Evolutionary conservation across 192 early-diverging fungal species (phyloP).

Genomic region (Rhizophagus clarus): DNA sequence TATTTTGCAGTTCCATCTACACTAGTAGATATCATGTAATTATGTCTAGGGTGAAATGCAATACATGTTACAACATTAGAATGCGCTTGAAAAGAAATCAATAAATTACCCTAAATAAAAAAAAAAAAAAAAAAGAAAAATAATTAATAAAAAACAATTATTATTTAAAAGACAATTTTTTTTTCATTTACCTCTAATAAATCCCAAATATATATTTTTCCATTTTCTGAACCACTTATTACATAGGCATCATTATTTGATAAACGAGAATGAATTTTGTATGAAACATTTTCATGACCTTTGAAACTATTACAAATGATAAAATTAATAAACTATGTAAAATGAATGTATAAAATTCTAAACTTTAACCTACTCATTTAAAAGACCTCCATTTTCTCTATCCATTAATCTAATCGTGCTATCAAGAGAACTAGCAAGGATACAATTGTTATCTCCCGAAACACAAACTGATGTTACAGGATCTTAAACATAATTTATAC

Average conservation of each 20-base stretch:
- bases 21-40: constrained; percentile 65
- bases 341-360: neutral
- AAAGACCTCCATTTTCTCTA: constrained; percentile 66
- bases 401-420: constrained; percentile 85
- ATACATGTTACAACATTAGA: constrained; percentile 63
- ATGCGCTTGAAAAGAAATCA: constrained; percentile 52
- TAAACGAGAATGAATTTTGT: constrained; percentile 74
- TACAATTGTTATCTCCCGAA: constrained; percentile 69
- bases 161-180: neutral
- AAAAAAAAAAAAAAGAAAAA: too few species aligned
- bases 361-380: constrained; percentile 62
- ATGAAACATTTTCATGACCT: constrained; percentile 81
- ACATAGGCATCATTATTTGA: constrained; percentile 71
- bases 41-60: constrained; percentile 66
- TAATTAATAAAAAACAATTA: neutral
- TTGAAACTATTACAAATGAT: constrained; percentile 52
- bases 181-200: constrained; percentile 58
- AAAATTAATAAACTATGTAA: neutral
- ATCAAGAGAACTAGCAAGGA: constrained; percentile 79
- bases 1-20: constrained; percentile 68
- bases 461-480: constrained; percentile 76
- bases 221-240: constrained; percentile 89
- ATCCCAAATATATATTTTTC: constrained; percentile 86
- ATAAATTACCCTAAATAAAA: constrained; percentile 59
- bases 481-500: constrained; percentile 43